Conservation (phyloP, 75 land plant genomes). For the Larix kaempferi region DNA sequence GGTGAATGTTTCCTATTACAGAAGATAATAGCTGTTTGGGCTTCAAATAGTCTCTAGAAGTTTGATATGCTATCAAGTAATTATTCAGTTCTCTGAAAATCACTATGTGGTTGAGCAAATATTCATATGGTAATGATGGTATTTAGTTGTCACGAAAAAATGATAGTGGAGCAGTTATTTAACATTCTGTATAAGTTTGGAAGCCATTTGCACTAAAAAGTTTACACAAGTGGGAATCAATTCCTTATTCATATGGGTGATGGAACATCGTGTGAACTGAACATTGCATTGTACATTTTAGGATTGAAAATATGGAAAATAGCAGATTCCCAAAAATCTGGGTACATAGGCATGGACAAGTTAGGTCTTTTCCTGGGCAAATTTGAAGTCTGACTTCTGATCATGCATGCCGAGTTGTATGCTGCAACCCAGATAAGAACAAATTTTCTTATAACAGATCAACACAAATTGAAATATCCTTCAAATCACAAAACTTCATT, state of each 20-base stretch:
- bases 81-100: too few species aligned
- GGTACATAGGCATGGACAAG: neutral
- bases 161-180: neutral
- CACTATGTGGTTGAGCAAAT: too few species aligned
- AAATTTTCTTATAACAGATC: too few species aligned
- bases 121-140: too few species aligned
- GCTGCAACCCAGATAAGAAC: neutral
- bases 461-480: too few species aligned
- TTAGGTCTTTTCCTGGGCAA: neutral
- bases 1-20: neutral
- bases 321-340: neutral
- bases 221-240: neutral
- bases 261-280: neutral
- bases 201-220: neutral
- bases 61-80: too few species aligned
- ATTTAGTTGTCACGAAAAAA: neutral
- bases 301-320: neutral
- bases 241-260: neutral
- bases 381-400: neutral
- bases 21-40: slow-evolving; percentile 1
- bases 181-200: neutral
- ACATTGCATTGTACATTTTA: neutral
- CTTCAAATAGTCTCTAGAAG: neutral
- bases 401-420: neutral
- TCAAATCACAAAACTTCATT: too few species aligned